Conservation (phyloP, 169 alveolate genomes). For the Ichthyophthirius multifiliis region DNA sequence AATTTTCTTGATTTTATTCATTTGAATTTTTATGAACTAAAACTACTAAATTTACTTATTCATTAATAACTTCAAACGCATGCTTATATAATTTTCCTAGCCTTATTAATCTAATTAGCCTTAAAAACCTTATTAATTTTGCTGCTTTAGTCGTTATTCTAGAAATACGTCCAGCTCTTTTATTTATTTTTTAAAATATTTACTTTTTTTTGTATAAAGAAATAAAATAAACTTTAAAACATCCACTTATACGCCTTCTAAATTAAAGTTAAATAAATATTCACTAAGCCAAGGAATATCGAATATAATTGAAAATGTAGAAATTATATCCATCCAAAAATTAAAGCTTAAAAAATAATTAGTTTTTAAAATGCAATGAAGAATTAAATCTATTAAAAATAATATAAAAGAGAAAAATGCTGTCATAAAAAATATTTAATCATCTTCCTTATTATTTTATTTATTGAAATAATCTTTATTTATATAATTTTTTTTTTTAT, state of each 20-base stretch:
- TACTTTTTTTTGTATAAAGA: background rate
- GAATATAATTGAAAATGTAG: constrained; percentile 68
- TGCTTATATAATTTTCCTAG: constrained; percentile 61
- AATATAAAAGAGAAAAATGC: background rate
- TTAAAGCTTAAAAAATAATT: constrained; percentile 61
- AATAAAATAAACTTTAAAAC: constrained; percentile 2
- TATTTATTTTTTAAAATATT: constrained; percentile 28
- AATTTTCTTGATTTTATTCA: no score
- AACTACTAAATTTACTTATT: no score
- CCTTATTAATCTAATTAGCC: constrained; percentile 80
- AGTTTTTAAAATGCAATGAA: background rate
- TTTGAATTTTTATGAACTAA: no score
- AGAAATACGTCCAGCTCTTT: constrained; percentile 71
- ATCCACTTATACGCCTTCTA: constrained; percentile 12
- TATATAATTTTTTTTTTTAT: no score
- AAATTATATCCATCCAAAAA: constrained; percentile 80
- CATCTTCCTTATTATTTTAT: constrained; percentile 35
- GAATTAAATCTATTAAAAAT: background rate
- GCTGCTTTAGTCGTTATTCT: constrained; percentile 76
- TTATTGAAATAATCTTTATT: no score
- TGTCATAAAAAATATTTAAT: background rate
- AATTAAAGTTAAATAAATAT: constrained; percentile 29
- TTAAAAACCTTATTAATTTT: constrained; percentile 69
- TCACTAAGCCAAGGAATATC: constrained; percentile 78
- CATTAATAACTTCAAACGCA: constrained; percentile 11